Base-by-base conservation (phyloP, 2,329 filamentous ascomycete genomes). In the Purpureocillium takamizusanense region DNA sequence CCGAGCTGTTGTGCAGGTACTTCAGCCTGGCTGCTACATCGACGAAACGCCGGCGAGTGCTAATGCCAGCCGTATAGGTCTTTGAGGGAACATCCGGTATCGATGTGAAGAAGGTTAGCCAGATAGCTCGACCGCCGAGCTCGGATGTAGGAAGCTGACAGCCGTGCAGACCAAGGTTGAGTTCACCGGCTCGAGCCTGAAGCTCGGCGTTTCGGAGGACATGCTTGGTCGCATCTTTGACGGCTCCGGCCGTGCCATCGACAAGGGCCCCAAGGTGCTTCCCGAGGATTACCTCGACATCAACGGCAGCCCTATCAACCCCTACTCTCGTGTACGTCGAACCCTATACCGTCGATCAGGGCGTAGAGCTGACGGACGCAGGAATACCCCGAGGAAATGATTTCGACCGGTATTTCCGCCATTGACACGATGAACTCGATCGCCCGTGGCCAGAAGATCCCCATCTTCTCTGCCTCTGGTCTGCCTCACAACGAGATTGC, bases 361-460 rank as follows among this genome's bases (percentile, higher is more conserved):
- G 11, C 29, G 18, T 23, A 3, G 18, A 29, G 39, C 50, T 55
- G 39, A 55, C 44, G 45, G 29, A 38, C 28, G 31, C 47, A 94
- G 87, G 86, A 95, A 51, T 98, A 98, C 61, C 92, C 92, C 56
- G 92, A 98, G 71, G 94, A 98, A 69, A 98, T 98, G 90, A 97
- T 98, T 56, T 92, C 90, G 28, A 98, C 92, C 35, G 92, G 92
- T 80, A 98, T 98, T 64, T 97, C 90, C 46, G 89, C 92, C 59
- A 97, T 98, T 57, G 90, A 97, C 61, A 95, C 89, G 45, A 97
- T 97, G 90, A 88, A 88, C 73, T 89, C 84, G 45, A 94, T 97
- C 63, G 92, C 94, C 48, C 88, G 92, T 78, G 92, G 92, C 46
- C 92, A 98, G 65, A 98, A 98, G 76, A 98, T 98, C 50, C 92